Conservation (phyloP, 345 rosid species). For the Firmiana major region DNA sequence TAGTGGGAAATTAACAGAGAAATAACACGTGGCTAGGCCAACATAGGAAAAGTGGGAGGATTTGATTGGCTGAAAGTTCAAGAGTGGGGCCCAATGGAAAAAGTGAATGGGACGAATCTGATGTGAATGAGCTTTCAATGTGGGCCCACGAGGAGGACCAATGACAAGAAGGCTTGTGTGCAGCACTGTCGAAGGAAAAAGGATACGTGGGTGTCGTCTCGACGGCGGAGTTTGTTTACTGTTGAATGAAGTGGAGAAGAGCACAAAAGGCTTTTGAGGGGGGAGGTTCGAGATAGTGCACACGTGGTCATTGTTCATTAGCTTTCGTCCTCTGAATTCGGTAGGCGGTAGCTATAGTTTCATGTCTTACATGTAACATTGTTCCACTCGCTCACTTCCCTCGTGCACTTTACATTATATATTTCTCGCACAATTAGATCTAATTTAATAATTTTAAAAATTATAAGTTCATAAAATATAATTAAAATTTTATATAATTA, state of each 20-base stretch:
- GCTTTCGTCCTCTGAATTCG: slow-evolving; percentile 2
- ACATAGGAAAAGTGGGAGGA: slow-evolving; percentile 1
- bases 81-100: slow-evolving; percentile 17
- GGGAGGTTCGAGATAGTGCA: slow-evolving; percentile 31
- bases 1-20: slow-evolving; percentile 22
- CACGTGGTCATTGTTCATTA: slow-evolving; percentile 26
- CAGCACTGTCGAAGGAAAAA: slow-evolving; percentile 9
- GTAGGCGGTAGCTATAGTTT: background rate
- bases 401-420: background rate
- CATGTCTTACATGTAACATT: background rate
- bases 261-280: background rate
- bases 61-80: slow-evolving; percentile 24
- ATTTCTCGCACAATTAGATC: too few species aligned
- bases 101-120: background rate
- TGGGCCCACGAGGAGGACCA: background rate
- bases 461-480: too few species aligned
- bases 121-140: background rate
- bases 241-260: background rate
- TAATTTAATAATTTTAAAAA: too few species aligned
- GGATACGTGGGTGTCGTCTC: slow-evolving; percentile 27
- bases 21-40: slow-evolving; percentile 53
- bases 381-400: background rate
- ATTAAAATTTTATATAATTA: too few species aligned
- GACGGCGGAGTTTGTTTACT: background rate
- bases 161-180: background rate